Evolutionary conservation across 805 yeast genomes (phyloP).

Genomic region (Saccharomycopsis malanga): DNA sequence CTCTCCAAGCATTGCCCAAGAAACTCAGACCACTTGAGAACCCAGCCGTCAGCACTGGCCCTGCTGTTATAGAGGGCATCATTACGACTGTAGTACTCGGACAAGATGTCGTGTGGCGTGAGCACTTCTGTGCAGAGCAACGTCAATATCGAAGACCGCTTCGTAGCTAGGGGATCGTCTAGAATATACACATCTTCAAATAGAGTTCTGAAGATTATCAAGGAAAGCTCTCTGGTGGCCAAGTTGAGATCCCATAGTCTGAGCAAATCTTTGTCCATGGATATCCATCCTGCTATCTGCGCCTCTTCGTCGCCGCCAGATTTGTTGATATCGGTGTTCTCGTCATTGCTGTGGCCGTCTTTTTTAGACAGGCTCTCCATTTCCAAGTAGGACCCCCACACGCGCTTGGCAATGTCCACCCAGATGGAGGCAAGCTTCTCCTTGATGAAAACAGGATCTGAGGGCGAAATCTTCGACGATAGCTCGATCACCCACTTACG

Average conservation of each 20-base stretch:
- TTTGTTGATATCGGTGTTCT: constrained; percentile 14
- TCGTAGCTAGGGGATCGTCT: constrained; percentile 86
- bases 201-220: constrained; percentile 73
- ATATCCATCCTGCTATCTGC: constrained; percentile 64
- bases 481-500: constrained; percentile 83
- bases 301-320: constrained; percentile 37
- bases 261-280: constrained; percentile 76
- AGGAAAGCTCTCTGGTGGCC: constrained; percentile 65
- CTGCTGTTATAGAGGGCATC: constrained; percentile 59
- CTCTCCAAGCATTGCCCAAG: constrained; percentile 37
- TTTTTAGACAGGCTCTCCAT: constrained; percentile 6
- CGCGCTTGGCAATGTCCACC: constrained; percentile 85
- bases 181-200: constrained; percentile 90
- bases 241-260: constrained; percentile 63
- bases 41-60: constrained; percentile 79
- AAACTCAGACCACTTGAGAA: constrained; percentile 60
- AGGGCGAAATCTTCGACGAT: constrained; percentile 46
- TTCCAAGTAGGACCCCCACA: constrained; percentile 76
- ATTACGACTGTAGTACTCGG: constrained; percentile 57
- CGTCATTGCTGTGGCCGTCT: constrained; percentile 9
- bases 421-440: constrained; percentile 87
- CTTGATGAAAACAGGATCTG: constrained; percentile 82
- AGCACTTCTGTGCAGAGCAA: constrained; percentile 81
- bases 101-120: constrained; percentile 60
- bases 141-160: constrained; percentile 65